phyloP scores from a whole-genome alignment of 2,329 filamentous ascomycete genomes.

The Neopestalotiopsis clavispora region DNA sequence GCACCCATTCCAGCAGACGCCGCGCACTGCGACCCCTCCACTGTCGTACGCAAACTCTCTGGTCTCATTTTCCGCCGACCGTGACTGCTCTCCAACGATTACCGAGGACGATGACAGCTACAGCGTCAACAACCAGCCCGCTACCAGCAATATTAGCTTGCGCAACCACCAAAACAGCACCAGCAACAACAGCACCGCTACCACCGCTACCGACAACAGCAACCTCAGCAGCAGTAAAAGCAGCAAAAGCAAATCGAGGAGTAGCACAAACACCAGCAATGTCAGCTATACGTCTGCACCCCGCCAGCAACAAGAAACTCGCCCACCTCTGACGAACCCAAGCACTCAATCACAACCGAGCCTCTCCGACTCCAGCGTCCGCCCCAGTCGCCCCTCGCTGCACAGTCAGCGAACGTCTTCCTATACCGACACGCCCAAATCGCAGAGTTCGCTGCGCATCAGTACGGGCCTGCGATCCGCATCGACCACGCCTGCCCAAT shows the following conservation, averaged over 20 bases:
- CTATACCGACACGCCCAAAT: constrained; percentile 41
- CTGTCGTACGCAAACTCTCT: constrained; percentile 63
- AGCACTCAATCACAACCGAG: constrained; percentile 31
- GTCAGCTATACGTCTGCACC: constrained; percentile 15
- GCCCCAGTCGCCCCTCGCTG: constrained; percentile 42
- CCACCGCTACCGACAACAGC: constrained; percentile 13
- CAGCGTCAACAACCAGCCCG: constrained; percentile 24
- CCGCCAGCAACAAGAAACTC: background rate
- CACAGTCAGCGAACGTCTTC: constrained; percentile 46
- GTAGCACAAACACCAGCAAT: constrained; percentile 9
- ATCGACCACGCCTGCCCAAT: constrained; percentile 33
- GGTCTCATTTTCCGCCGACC: constrained; percentile 48
- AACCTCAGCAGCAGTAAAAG: constrained; percentile 27
- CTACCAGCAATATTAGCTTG: constrained; percentile 31
- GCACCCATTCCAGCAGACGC: constrained; percentile 69
- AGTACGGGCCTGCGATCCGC: constrained; percentile 40
- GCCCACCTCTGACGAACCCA: constrained; percentile 23
- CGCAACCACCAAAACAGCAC: constrained; percentile 29
- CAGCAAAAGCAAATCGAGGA: constrained; percentile 27
- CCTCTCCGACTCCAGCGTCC: constrained; percentile 30
- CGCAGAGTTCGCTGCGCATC: constrained; percentile 39
- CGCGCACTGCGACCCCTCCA: constrained; percentile 64
- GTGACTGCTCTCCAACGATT: constrained; percentile 62
- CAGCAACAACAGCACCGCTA: constrained; percentile 25
- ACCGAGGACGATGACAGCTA: constrained; percentile 55